These are phyloP conservation scores for Allium sativum DNA, from an alignment of 106 monocot genomes.

Conservation along the genomic window DNA sequence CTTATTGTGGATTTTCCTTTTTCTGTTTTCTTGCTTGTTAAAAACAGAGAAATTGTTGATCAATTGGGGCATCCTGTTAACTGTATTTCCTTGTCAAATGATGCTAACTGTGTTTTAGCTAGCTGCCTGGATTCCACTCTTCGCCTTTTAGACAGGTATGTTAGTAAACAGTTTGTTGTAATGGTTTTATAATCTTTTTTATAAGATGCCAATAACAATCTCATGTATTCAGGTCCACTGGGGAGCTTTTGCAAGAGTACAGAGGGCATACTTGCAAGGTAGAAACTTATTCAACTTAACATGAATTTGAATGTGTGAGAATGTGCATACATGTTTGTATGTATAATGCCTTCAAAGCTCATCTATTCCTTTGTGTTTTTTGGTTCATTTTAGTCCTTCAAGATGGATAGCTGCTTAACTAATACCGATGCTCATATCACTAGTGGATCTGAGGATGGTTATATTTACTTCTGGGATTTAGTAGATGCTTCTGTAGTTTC, in stretches of 20 bases:
- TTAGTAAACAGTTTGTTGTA: background rate
- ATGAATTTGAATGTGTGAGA: too few species aligned
- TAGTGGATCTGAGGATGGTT: slow-evolving; percentile 90
- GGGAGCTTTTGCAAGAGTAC: slow-evolving; percentile 94
- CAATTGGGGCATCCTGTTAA: slow-evolving; percentile 82
- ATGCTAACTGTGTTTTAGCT: slow-evolving; percentile 79
- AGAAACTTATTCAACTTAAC: background rate
- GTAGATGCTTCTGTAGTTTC: slow-evolving; percentile 81
- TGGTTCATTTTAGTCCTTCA: slow-evolving; percentile 49
- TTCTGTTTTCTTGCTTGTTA: background rate
- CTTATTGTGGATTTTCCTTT: background rate
- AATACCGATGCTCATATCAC: slow-evolving; percentile 89
- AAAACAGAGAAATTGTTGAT: slow-evolving; percentile 74
- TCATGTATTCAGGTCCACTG: slow-evolving; percentile 24
- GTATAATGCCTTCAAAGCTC: background rate
- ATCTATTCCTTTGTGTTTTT: background rate
- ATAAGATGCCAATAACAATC: background rate
- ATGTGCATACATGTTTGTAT: background rate
- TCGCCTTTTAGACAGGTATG: slow-evolving; percentile 85
- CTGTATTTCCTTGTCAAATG: slow-evolving; percentile 92
- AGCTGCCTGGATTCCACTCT: slow-evolving; percentile 88
- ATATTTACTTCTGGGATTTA: slow-evolving; percentile 93
- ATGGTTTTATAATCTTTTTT: background rate
- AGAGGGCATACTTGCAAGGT: slow-evolving; percentile 96
- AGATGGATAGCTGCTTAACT: slow-evolving; percentile 98